A percentile compares a stretch with the other conserved stretches of the same genome.
Conservation (phyloP, 805 yeast species). For the Metschnikowia noctiluminum region DNA sequence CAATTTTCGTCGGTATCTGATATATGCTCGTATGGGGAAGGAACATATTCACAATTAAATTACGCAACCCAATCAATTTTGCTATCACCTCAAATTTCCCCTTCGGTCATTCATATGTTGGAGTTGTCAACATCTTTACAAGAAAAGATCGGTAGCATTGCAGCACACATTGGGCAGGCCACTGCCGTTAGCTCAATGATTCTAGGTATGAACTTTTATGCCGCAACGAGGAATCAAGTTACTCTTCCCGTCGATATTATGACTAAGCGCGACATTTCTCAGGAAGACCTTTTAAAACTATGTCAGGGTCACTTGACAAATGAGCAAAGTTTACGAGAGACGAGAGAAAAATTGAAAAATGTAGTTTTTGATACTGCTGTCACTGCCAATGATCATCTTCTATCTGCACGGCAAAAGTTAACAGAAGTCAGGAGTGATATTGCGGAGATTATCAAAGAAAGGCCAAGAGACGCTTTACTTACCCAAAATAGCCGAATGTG, state of each 20-base stretch:
- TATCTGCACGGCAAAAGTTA: conserved; percentile 63
- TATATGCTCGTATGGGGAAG: conserved; percentile 77
- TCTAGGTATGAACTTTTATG: conserved; percentile 57
- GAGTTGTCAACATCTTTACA: conserved; percentile 46
- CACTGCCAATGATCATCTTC: conserved; percentile 74
- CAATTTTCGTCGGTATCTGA: conserved; percentile 49
- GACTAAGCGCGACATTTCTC: conserved; percentile 52
- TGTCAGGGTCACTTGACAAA: conserved; percentile 40
- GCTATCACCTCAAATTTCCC: conserved; percentile 55
- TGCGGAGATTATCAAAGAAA: conserved; percentile 22
- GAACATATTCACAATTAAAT: conserved; percentile 68
- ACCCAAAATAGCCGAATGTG: conserved; percentile 31
- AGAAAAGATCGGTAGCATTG: conserved; percentile 49
- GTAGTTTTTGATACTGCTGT: conserved; percentile 69
- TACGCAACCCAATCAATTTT: conserved; percentile 61
- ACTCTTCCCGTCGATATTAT: conserved; percentile 62
- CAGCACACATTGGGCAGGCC: conserved; percentile 84
- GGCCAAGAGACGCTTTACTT: conserved; percentile 24
- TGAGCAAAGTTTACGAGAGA: conserved; percentile 23
- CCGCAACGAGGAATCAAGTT: conserved; percentile 46
- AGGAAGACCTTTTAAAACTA: conserved; percentile 56
- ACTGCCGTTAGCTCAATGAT: conserved; percentile 65
- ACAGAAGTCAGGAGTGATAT: conserved; percentile 36
- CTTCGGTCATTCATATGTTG: conserved; percentile 49
- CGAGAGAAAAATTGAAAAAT: conserved; percentile 44